A percentile compares a stretch with the other conserved stretches of the same genome.
phyloP scores from a whole-genome alignment of 768 basidiomycete genomes.

The Pholiota conissans region DNA sequence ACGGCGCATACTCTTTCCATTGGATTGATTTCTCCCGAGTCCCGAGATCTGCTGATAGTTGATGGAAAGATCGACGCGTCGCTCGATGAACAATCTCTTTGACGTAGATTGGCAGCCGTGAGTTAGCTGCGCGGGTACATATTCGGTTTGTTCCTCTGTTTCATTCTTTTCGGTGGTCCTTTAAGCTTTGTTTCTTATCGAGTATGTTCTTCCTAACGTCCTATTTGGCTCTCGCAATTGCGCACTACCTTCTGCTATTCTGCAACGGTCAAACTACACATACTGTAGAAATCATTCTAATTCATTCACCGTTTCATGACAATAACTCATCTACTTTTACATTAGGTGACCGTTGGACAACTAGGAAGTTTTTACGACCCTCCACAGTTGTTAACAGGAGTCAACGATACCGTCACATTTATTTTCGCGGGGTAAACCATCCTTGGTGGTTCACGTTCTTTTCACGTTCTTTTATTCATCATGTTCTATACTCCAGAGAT shows the following conservation, averaged over 20 bases:
- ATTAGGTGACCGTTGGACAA: constrained; percentile 35
- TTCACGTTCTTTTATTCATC: no score
- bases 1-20: no score
- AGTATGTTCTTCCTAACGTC: neutral
- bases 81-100: no score
- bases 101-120: no score
- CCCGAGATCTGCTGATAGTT: no score
- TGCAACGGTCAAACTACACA: constrained; percentile 11
- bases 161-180: neutral
- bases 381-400: constrained; percentile 26
- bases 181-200: neutral
- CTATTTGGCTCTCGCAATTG: neutral
- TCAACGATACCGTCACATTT: constrained; percentile 39
- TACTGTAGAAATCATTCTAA: constrained; percentile 11
- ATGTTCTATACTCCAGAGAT: no score
- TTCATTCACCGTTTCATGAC: no score
- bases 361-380: constrained; percentile 42
- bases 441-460: no score
- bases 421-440: constrained; percentile 40
- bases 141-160: neutral
- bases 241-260: neutral
- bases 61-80: no score
- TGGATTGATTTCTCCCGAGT: no score
- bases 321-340: constrained; percentile 20
- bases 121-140: neutral